Base-by-base conservation (phyloP, 257 asterid genomes). In the Cinchona pubescens region DNA sequence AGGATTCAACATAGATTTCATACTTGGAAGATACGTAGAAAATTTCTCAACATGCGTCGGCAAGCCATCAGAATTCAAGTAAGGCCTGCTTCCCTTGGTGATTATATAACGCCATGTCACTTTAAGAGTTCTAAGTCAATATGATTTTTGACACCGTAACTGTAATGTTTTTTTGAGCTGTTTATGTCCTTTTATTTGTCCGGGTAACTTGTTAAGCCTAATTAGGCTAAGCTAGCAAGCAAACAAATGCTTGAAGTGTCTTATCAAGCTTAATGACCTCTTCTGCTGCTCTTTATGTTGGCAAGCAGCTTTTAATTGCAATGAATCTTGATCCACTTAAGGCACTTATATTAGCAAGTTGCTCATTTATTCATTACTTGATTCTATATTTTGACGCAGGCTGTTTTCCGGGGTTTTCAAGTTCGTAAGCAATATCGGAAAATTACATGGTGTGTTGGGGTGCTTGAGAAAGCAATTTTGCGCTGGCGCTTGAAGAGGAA, bases 401-500 rank as follows among this genome's bases (percentile, higher is more conserved):
- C 98, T 16, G 43, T 79, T 69, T 92, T 92, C 89, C 86, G 99
- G 51, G 99, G 96, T 75, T 86, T 68, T 82, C 96, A 95, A 87
- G 90, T 71, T 43, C 87, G 99, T 80, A 92, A 61, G 82, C 97
- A 92, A 79, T 92, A 95, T 81, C 80, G 83, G 13, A 91, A 91
- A 83, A 86, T 95, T 67, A 69, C 76, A 79, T 95, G 98, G 97
- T 91, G 96, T 3, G 98, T 95, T 61, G 99, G 99, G 69, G 86
- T 95, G 76, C 87, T 95, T 59, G 99, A 95, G 83, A 95, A 95
- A 79, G 97, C 91, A 61, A 82, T 95, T 70, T 85, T 95, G 38
- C 91, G 99, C 10, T 95, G 99, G 99, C 96, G 96, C 65, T 81
- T 88, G 77, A 95, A 88, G 91, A 87, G 96, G 74, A 95, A 91